Evolutionary conservation across 495 filamentous ascomycete genomes (phyloP), one percentile per base, ranked within the genome.

Genomic region (Neurospora pannonica): DNA sequence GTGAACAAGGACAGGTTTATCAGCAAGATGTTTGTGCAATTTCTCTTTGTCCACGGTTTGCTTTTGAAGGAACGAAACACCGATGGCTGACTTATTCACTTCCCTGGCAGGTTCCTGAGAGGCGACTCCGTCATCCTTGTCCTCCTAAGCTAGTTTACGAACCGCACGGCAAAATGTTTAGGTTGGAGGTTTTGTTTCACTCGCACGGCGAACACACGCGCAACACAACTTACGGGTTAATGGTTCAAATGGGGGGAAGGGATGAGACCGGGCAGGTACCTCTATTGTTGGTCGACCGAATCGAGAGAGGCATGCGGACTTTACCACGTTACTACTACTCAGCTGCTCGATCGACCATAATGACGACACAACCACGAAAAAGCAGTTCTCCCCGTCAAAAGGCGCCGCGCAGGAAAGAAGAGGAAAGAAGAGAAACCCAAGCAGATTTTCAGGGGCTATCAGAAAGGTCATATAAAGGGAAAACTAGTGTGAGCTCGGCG

Each of bases 1-100:
- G 92, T 97, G 43, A 98, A 99, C 85, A 98, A 98, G 89, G 96
- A 99, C 83, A 87, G 97, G 38, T 99, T 98, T 84, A 94, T 98
- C 78, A 97, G 93, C 88, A 99, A 99, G 87, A 94, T 99, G 96
- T 97, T 81, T 74, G 92, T 86, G 28, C 4, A 19, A 3, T 43
- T 37, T 28, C 71, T 34, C 24, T 36, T 39, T 48, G 10, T 34
- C 24, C 17, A 2, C 19, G 0, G 40, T 19, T 11, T 40, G 0
- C 43, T 10, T 54, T 28, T 2, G 3, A 31, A 46, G 60, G 7
- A 48, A 15, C 5, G 9, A 2, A 38, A 19, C 73, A 75, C 75
- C 75, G 74, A 71, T 24, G 72, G 72, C 78, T 80, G 74, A 82
- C 80, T 37, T 67, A 34, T 54, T 43, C 21, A 3, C 21, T 13